Evolutionary conservation across 306 rosid species (phyloP), one percentile per base, ranked within the genome.

Genomic region (Geum urbanum): DNA sequence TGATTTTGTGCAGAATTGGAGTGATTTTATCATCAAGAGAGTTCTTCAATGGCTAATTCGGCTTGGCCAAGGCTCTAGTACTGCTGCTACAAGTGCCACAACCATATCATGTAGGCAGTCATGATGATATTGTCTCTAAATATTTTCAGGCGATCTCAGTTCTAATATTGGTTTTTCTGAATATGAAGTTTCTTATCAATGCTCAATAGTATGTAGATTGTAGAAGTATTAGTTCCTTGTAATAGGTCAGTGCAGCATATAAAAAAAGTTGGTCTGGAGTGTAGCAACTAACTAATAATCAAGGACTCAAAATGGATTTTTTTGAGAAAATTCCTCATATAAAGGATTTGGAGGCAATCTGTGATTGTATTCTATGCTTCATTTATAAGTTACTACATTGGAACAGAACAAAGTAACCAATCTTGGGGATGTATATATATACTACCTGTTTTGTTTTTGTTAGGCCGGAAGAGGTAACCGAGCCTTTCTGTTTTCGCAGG

Each of bases 61-160:
- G 70, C 65, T 39, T 76, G 80, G 48, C 72, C 80, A 77, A 66
- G 87, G 79, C 27, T 84, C 39, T 91, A n/a, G n/a, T n/a, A 86
- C 74, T 65, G 85, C 83, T 88, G 97, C 88, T 85, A 74, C 40
- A 86, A 82, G 80, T 91, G 97, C 86, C 86, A 80, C 40, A 88
- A 82, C 69, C 83, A 61, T 55, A 82, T 66, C 83, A 61, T 55
- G 73, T 91, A 51, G 85, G 91, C 66, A 60, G 73, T 51, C 96
- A 85, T 69, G 87, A 91, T 72, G 88, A 88, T 70, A 82, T 91
- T 24, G 63, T 85, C 81, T 86, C 89, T 59, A 91, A 91, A 77
- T 69, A 49, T 58, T 91, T 86, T 72, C 89, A 77, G 95, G 97
- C 88, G 70, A 85, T 58, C 27, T 60, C 72, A 18, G 2, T 39